These are phyloP conservation scores for Effrenium voratum DNA, from an alignment of 73 alveolate species.

Conservation along the genomic window DNA sequence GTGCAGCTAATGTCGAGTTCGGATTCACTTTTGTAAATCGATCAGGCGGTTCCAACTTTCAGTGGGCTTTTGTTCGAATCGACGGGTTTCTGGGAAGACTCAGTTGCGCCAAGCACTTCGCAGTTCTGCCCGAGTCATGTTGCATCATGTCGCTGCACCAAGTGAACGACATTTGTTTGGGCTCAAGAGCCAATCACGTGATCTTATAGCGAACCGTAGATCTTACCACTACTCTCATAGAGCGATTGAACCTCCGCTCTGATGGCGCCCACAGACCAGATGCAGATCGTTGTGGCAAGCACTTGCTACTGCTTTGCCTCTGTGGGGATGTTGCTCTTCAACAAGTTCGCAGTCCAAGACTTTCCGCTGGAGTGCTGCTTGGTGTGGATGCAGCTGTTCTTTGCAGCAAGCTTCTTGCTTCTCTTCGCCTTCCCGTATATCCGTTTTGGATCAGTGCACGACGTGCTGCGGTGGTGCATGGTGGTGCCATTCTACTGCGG, in stretches of 20 bases:
- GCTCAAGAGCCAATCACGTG: too few relatives aligned
- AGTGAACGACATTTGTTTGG: too few relatives aligned
- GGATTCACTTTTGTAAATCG: too few relatives aligned
- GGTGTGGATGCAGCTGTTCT: constrained; percentile 71
- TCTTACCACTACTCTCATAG: too few relatives aligned
- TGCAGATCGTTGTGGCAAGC: constrained; percentile 84
- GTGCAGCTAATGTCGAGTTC: too few relatives aligned
- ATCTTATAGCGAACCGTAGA: too few relatives aligned
- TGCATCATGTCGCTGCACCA: too few relatives aligned
- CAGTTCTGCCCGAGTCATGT: too few relatives aligned
- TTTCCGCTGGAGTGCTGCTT: constrained; percentile 70
- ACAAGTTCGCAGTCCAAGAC: constrained; percentile 81
- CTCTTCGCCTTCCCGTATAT: constrained; percentile 38
- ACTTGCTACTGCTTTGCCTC: constrained; percentile 73
- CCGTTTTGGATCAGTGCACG: background rate
- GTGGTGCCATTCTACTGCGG: constrained; percentile 63
- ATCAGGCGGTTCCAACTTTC: too few relatives aligned
- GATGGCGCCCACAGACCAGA: constrained; percentile 31
- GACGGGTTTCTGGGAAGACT: too few relatives aligned
- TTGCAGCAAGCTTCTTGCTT: constrained; percentile 33
- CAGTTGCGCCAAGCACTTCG: too few relatives aligned
- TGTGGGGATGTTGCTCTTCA: constrained; percentile 66
- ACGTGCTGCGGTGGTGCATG: constrained; percentile 35
- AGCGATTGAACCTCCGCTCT: background rate
- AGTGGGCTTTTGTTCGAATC: too few relatives aligned